Evolutionary conservation across 2,329 filamentous ascomycete species (phyloP), one percentile per base, ranked within the genome.

Genomic region (Magnaporthiopsis rhizophila): DNA sequence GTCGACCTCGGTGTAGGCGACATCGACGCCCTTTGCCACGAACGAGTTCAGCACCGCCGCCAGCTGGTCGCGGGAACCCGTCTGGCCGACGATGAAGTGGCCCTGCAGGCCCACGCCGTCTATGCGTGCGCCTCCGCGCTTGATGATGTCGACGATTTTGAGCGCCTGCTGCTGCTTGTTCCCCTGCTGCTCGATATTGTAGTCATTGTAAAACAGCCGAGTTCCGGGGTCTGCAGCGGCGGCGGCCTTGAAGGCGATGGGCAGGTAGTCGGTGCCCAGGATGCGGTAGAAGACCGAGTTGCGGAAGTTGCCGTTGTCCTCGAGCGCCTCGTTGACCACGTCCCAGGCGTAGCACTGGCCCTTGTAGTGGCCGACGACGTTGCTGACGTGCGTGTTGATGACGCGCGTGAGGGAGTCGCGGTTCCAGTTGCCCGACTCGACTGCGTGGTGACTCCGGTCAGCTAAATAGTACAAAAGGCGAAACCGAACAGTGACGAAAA

Each of bases 141-240:
- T 67, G 3, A 77, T 62, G 0, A 69, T 66, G 18, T 67, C 58
- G 7, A 78, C 73, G 34, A 78, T 73, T 6, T 69, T 63, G 3
- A 74, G 65, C 0, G 73, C 74, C 0, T 70, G 71, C 3, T 70
- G 71, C 9, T 71, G 69, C 66, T 79, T 78, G 56, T 69, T 65
- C 26, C 70, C 67, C 18, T 70, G 66, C 7, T 67, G 71, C 69
- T 84, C 81, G 65, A 82, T 78, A 68, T 78, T 80, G 74, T 83
- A 84, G 72, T 72, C 81, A 71, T 84, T 84, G 74, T 81, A 82
- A 71, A 82, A 84, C 1, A 85, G 74, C 68, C 79, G 81, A 2
- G 79, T 64, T 3, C 70, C 67, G 0, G 77, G 76, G 56, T 77
- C 76, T 0, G 78, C 78, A 9, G 75, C 75, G 24, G 75, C 75